Base-by-base conservation (phyloP, 2,329 filamentous ascomycete genomes). In the Thielaviopsis ethacetica region DNA sequence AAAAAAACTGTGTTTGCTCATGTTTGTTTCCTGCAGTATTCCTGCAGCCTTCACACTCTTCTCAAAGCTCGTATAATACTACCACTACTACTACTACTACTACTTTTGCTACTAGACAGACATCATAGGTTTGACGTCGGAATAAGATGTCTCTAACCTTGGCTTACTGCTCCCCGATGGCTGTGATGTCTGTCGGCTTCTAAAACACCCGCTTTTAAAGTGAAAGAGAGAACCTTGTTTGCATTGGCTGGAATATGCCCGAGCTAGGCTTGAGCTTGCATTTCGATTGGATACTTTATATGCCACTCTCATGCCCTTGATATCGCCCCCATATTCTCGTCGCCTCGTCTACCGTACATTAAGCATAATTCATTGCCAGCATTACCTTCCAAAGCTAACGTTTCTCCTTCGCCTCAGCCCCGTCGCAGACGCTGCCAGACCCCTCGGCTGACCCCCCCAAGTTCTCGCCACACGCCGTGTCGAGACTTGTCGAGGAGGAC, bases 391-490 rank as follows among this genome's bases (percentile, higher is more conserved):
- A 54, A 27, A 58, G 27, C 59, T 61, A 61, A 61, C 56, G 54
- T 56, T 54, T 54, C 34, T 61, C 26, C 47, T 53, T 51, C 53
- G 50, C 53, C 27, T 50, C 66, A 82, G 79, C 77, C 73, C 76
- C 77, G 74, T 80, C 78, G 70, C 78, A 81, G 74, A 74, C 77
- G 72, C 71, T 76, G 73, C 75, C 77, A 69, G 79, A 81, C 67
- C 75, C 77, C 67, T 68, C 72, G 64, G 72, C 75, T 67, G 76
- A 80, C 66, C 70, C 74, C 64, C 66, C 73, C 65, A 80, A 77
- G 68, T 78, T 77, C 66, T 72, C 76, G 61, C 70, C 75, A 58
- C 74, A 76, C 64, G 68, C 75, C 64, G 71, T 75, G 62, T 72
- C 75, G 59, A 75, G 75, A 66, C 73, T 78, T 62, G 76, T 79